These are phyloP conservation scores for Polygonum maritimum DNA, from an alignment of 148 eudicot genomes.

Conservation along the genomic window DNA sequence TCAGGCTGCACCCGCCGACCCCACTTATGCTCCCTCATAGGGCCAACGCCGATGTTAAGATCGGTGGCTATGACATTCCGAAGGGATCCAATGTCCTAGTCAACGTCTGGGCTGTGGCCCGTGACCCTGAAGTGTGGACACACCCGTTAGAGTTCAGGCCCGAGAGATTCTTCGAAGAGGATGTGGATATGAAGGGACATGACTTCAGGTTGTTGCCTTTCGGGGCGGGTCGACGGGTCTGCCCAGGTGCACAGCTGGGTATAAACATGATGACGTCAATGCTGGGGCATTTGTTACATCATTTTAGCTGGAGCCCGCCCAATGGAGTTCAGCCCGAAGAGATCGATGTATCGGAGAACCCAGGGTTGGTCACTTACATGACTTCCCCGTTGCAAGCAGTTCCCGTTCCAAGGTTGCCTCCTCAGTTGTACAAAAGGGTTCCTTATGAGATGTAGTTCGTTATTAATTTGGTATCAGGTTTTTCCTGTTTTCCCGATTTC, in stretches of 20 bases:
- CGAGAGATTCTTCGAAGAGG: conserved; percentile 59
- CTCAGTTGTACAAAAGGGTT: conserved; percentile 37
- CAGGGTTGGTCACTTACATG: conserved; percentile 73
- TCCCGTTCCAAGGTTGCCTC: conserved; percentile 55
- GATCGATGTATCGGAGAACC: conserved; percentile 56
- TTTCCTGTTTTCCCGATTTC: not conserved
- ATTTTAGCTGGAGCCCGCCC: conserved; percentile 49
- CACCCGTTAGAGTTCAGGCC: conserved; percentile 62
- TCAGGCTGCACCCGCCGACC: conserved; percentile 79
- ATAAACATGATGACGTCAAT: conserved; percentile 65
- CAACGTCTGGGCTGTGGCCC: conserved; percentile 78
- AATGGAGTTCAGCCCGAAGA: conserved; percentile 52
- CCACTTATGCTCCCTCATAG: conserved; percentile 75
- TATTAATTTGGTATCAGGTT: not conserved
- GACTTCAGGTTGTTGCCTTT: conserved; percentile 67
- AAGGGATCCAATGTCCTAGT: conserved; percentile 58
- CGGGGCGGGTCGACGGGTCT: conserved; percentile 70
- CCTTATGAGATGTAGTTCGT: not conserved
- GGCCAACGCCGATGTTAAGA: conserved; percentile 58
- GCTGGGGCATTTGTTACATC: conserved; percentile 73
- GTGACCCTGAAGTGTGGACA: conserved; percentile 53
- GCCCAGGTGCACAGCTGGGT: conserved; percentile 76
- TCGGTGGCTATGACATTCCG: conserved; percentile 78
- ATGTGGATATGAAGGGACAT: conserved; percentile 72
- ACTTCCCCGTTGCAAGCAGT: conserved; percentile 49